Evolutionary conservation across 2,329 filamentous ascomycete genomes (phyloP).

Genomic region (Fusarium mangiferae): DNA sequence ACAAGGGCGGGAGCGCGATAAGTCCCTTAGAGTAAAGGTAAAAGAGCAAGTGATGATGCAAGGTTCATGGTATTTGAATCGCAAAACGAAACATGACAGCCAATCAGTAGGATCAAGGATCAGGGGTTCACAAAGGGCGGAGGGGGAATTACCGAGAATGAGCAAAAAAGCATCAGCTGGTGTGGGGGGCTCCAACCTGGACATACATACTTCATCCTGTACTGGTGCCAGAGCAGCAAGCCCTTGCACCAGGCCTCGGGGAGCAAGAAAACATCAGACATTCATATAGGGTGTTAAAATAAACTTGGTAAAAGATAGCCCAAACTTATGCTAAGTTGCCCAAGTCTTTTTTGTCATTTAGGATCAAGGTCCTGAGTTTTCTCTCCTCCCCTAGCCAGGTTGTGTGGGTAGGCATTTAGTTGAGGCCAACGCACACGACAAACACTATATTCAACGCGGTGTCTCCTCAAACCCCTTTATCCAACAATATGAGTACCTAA

Average conservation of each 20-base stretch:
- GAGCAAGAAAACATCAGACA: too few relatives aligned
- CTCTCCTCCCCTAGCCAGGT: neutral
- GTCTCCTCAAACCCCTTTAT: neutral
- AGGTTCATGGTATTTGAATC: conserved; percentile 26
- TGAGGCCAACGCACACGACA: neutral
- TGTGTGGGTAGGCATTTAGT: neutral
- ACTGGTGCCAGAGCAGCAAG: neutral
- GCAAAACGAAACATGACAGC: conserved; percentile 19
- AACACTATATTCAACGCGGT: neutral
- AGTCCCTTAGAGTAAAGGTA: conserved; percentile 5
- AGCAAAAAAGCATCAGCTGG: conserved; percentile 21
- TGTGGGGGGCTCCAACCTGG: conserved; percentile 19
- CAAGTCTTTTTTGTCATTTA: too few relatives aligned
- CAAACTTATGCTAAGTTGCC: too few relatives aligned
- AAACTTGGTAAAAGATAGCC: too few relatives aligned
- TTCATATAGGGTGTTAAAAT: too few relatives aligned
- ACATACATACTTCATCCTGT: neutral
- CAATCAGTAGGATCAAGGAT: conserved; percentile 21
- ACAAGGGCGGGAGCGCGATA: conserved; percentile 27
- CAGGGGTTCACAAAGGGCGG: conserved; percentile 17
- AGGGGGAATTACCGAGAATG: conserved; percentile 13
- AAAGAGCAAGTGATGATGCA: conserved; percentile 22
- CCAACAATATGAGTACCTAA: neutral
- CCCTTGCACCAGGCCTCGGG: neutral
- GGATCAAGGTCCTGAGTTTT: too few relatives aligned